Base-by-base conservation (phyloP, 805 yeast species). In the Pichia eremophila region DNA sequence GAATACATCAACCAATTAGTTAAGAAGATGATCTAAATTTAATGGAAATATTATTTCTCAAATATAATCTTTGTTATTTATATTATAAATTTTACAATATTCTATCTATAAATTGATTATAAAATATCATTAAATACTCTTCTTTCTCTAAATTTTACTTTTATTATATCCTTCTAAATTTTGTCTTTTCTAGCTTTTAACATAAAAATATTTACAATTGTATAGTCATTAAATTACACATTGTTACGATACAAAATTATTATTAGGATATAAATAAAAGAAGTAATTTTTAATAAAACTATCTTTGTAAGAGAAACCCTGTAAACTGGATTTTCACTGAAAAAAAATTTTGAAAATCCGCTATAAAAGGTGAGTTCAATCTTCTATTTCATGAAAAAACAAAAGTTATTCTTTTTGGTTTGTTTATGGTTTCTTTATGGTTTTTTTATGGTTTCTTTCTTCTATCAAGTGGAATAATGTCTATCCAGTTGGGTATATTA, bases 1-100 rank as follows among this genome's bases (percentile, higher is more conserved):
- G 83, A 86, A 68, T 84, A 78, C 86, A 88, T 88, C 77, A 88
- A 88, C 84, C 83, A 85, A 72, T 84, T 88, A 75, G 86, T 87
- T 70, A 85, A 87, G 79, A 84, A 86, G 72, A 85, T 85, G 93
- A 85, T 83, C 88, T 85, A 85, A 77, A 69, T 65, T 55, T 51
- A 27, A n/a, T 40, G 37, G 44, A 34, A 44, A 34, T 29, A 4
- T 29, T 3, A 29, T 12, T 31, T 44, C 46, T 5, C 4, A 22
- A 19, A 38, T 19, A 38, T 38, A 39, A 43, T 17, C 32, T 46
- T 36, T 42, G 15, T 27, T 38, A 19, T 15, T 27, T 38, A 39
- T 19, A 19, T 22, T 38, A 22, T 22, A 22, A 22, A 22, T 28
- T 52, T 42, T 31, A 25, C 46, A 41, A 31, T 43, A 38, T 41